These are phyloP conservation scores for Cymbidium sinense DNA, from an alignment of 106 monocot species.

Conservation along the genomic window DNA sequence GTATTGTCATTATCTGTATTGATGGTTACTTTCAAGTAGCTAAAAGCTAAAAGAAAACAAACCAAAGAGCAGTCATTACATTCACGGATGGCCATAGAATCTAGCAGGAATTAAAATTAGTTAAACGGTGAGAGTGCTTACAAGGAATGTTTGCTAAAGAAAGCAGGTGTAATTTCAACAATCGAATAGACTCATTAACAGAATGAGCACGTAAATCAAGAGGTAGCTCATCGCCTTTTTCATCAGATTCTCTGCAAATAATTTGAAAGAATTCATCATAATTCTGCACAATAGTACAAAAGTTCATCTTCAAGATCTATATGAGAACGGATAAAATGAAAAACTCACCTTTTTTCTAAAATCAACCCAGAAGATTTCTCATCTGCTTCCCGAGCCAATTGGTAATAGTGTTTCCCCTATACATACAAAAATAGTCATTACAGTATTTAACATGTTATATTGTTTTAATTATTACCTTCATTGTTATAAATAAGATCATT, in stretches of 20 bases:
- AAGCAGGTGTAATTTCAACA: slow-evolving; percentile 52
- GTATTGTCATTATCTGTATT: slow-evolving; percentile 32
- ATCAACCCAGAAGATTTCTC: slow-evolving; percentile 55
- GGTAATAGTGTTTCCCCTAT: slow-evolving; percentile 57
- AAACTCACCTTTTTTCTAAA: slow-evolving; percentile 28
- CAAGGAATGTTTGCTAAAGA: slow-evolving; percentile 57
- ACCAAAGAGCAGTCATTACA: slow-evolving; percentile 3
- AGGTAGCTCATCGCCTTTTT: slow-evolving; percentile 17
- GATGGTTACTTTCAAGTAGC: slow-evolving; percentile 50
- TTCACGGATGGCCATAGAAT: neutral
- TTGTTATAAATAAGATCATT: too few relatives aligned
- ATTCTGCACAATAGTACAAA: neutral
- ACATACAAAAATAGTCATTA: slow-evolving; percentile 9
- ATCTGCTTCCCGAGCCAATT: slow-evolving; percentile 72
- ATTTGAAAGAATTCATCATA: neutral
- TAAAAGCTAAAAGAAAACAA: slow-evolving; percentile 30
- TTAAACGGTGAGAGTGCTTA: slow-evolving; percentile 18
- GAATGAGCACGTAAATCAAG: slow-evolving; percentile 52
- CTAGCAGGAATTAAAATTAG: neutral
- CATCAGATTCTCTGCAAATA: slow-evolving; percentile 31
- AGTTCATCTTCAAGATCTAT: neutral
- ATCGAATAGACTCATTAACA: slow-evolving; percentile 36
- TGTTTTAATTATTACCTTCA: neutral
- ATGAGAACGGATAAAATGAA: neutral
- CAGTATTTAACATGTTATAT: neutral